Conservation (phyloP, 352 stramenopile genomes). For the Globisporangium spiculum region DNA sequence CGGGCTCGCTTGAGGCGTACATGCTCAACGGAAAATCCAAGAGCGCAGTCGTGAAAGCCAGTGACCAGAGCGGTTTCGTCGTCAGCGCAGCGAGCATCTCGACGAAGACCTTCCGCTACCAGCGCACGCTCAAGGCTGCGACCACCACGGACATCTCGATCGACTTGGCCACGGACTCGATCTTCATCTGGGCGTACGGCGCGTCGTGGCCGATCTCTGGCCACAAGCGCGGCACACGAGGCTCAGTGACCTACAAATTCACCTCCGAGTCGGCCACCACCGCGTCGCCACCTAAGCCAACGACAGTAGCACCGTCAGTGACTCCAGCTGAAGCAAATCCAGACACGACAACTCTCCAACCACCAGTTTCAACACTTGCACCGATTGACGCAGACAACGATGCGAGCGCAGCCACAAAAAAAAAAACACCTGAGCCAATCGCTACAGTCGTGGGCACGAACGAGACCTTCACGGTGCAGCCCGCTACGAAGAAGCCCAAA, state of each 20-base stretch:
- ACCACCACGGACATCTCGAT: slow-evolving; percentile 48
- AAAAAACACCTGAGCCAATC: neutral
- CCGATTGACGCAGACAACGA: neutral
- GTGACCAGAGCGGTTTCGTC: slow-evolving; percentile 40
- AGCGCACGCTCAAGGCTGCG: slow-evolving; percentile 54
- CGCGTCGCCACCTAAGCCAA: neutral
- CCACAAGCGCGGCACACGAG: slow-evolving; percentile 46
- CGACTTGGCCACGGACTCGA: slow-evolving; percentile 25
- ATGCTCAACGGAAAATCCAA: slow-evolving; percentile 48
- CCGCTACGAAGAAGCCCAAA: neutral
- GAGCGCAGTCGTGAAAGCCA: slow-evolving; percentile 41
- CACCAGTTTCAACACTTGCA: neutral
- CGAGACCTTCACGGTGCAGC: neutral
- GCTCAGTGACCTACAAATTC: slow-evolving; percentile 53
- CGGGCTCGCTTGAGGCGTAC: slow-evolving; percentile 42
- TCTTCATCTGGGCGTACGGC: slow-evolving; percentile 77
- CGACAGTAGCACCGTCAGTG: neutral
- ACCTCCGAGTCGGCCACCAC: neutral
- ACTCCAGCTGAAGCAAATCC: neutral
- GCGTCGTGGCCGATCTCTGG: slow-evolving; percentile 59
- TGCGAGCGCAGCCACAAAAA: neutral
- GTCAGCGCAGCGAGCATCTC: slow-evolving; percentile 32
- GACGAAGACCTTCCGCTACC: slow-evolving; percentile 67
- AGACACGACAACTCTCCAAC: neutral
- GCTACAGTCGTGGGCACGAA: neutral